Conservation (phyloP, 1,284 basidiomycete species). For the Xanthoconium separans region DNA sequence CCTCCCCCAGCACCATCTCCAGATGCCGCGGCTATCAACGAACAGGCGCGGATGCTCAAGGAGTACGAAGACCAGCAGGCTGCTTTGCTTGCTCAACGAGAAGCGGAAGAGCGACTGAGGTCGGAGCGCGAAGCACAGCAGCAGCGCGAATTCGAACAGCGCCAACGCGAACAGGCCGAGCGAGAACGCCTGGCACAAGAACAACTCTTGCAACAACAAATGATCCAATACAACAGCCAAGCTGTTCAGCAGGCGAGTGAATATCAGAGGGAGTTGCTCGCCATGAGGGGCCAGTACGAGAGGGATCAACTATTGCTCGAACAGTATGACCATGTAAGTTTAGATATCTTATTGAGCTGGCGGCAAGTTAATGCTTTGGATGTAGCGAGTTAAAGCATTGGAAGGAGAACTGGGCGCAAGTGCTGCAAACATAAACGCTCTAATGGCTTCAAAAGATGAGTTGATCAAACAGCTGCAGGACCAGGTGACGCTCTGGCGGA, state of each 20-base stretch:
- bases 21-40: slow-evolving; percentile 78
- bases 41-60: slow-evolving; percentile 94
- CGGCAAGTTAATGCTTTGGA: slow-evolving; percentile 11
- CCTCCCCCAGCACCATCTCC: slow-evolving; percentile 69
- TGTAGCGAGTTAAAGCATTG: slow-evolving; percentile 90
- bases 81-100: slow-evolving; percentile 75
- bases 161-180: slow-evolving; percentile 87
- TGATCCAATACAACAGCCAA: slow-evolving; percentile 74
- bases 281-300: slow-evolving; percentile 96
- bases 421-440: slow-evolving; percentile 80
- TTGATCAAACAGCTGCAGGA: slow-evolving; percentile 95
- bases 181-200: slow-evolving; percentile 89
- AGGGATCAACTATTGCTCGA: slow-evolving; percentile 97
- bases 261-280: slow-evolving; percentile 88
- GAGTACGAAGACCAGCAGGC: slow-evolving; percentile 97
- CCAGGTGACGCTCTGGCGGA: slow-evolving; percentile 95
- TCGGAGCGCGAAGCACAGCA: slow-evolving; percentile 79
- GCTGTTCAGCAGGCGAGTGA: slow-evolving; percentile 71
- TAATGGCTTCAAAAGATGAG: slow-evolving; percentile 93
- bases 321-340: slow-evolving; percentile 89
- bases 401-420: slow-evolving; percentile 89
- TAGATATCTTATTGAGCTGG: neutral
- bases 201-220: slow-evolving; percentile 77
- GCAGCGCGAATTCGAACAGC: slow-evolving; percentile 88
- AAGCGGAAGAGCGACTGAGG: slow-evolving; percentile 80